Percentiles rank a stretch among this genome's conserved stretches.
Conservation (phyloP, 73 alveolate species). For the Tetrahymena thermophila region DNA sequence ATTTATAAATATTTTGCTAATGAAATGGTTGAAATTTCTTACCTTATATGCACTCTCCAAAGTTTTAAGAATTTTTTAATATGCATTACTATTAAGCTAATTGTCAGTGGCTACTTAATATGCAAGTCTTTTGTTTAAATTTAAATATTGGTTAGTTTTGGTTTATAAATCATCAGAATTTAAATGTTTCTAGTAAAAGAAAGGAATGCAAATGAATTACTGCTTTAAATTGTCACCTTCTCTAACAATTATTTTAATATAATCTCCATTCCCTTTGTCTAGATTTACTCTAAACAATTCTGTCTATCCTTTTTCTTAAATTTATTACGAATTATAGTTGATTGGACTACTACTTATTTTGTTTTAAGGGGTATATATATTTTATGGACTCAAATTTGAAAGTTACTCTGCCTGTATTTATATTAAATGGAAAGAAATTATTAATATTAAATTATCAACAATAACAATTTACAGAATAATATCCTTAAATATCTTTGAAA, state of each 20-base stretch:
- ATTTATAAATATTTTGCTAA: neutral
- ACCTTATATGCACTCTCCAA: neutral
- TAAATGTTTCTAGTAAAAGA: neutral
- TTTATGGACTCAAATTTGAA: neutral
- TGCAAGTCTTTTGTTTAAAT: neutral
- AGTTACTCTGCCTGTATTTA: neutral
- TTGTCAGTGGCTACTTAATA: neutral
- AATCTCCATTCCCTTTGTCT: neutral
- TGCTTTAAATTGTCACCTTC: neutral
- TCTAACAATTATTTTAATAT: neutral
- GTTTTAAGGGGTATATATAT: neutral
- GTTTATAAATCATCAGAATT: neutral
- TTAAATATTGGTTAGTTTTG: no score
- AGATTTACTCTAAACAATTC: neutral
- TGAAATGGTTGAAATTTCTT: neutral
- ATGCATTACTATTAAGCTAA: neutral
- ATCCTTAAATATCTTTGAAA: neutral
- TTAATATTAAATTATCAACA: neutral
- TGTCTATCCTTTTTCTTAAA: neutral
- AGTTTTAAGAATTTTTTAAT: neutral
- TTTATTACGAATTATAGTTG: neutral
- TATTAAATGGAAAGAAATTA: neutral
- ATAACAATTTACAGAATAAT: neutral
- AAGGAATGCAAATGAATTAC: neutral
- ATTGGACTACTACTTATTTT: neutral